phyloP scores from a whole-genome alignment of 768 basidiomycete genomes.

The Mrakia blollopis region DNA sequence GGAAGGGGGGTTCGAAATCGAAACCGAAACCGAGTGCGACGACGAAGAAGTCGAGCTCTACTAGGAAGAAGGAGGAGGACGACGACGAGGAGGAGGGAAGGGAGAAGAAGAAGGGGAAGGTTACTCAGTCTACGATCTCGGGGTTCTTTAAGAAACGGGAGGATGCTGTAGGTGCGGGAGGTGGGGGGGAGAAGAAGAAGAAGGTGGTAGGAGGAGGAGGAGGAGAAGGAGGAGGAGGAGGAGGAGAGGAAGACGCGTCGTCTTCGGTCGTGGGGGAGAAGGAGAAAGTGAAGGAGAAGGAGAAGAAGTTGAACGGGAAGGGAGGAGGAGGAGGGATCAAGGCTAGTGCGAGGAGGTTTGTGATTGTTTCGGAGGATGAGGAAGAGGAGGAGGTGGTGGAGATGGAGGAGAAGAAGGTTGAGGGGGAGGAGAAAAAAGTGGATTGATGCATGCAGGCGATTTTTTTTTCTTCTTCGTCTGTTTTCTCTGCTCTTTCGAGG shows the following conservation, averaged over 20 bases:
- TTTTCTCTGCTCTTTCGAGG: too few species aligned
- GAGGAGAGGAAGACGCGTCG: not conserved
- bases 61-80: not conserved
- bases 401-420: not conserved
- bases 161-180: not conserved
- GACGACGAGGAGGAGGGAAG: not conserved
- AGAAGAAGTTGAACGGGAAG: not conserved
- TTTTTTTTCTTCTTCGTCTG: too few species aligned
- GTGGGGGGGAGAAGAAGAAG: not conserved
- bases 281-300: too few species aligned
- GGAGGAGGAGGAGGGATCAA: not conserved
- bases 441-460: too few species aligned
- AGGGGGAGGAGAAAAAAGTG: too few species aligned
- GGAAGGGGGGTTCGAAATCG: too few species aligned
- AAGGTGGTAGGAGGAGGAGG: not conserved
- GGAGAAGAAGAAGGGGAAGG: slow-evolving; percentile 9
- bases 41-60: not conserved
- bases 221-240: not conserved
- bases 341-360: not conserved
- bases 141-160: slow-evolving; percentile 15
- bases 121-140: not conserved
- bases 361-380: slow-evolving; percentile 11
- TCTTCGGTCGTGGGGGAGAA: not conserved
- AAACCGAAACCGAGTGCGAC: too few species aligned
- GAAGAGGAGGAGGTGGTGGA: slow-evolving; percentile 12